Base-by-base conservation (phyloP, 192 early-diverging fungal species). In the Umbelopsis sp. region DNA sequence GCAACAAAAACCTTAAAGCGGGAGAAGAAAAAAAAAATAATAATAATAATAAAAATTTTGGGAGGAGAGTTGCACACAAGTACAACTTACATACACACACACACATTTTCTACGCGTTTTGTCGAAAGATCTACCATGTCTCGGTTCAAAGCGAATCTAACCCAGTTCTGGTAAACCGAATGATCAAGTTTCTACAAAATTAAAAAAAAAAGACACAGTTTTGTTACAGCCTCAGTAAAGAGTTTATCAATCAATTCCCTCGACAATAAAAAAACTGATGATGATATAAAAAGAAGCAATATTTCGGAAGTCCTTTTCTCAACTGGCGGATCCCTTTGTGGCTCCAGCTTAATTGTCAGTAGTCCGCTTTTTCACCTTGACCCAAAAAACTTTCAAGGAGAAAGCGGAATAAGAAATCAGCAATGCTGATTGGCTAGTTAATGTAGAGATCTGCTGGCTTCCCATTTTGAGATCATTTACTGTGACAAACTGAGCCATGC, bases 321-420 rank as follows among this genome's bases (percentile, higher is more conserved):
- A 26, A 26, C 56, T 62, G 56, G 56, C 56, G 56, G 56, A 62
- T 62, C 56, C 10, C 56, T 62, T 62, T 62, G 56, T 62, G 31
- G 7, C 12, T 41, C 38, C 38, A 41, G 38, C 38, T 41, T 41
- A 41, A 41, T 41, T 41, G 38, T 41, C 38, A 6, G 38, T 41
- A 41, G 38, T 41, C 38, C 38, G 17, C 56, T 29, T 20, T n/a
- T 17, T 62, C 10, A 62, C 20, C 31, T 34, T 29, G 31, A 21
- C 54, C 11, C 14, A 11, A 4, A 26, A 20, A n/a, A n/a, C n/a
- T 62, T 32, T 62, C 34, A 26, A 62, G 56, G 56, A 62, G 56
- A 11, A 41, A 49, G 56, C 56, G 56, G 56, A 62, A 34, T 26
- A 32, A 20, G 32, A 34, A 32, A 31, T 32, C 2, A 3, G 17